These are phyloP conservation scores for Xylaria sp. DNA, from an alignment of 2,329 filamentous ascomycete species.

Conservation along the genomic window DNA sequence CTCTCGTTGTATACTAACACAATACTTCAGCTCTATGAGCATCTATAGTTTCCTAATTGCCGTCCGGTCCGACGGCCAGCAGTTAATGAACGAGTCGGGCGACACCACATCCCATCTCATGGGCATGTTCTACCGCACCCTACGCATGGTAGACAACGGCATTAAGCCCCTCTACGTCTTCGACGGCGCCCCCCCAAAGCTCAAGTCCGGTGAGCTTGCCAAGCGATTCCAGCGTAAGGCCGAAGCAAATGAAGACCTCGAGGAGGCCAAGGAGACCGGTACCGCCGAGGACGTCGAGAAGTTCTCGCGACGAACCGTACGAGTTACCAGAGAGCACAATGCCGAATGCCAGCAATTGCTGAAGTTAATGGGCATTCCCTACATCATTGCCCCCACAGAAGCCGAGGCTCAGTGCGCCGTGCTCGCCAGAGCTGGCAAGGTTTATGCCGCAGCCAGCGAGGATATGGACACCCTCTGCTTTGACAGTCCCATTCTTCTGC, in stretches of 20 bases:
- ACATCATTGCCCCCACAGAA: slow-evolving; percentile 93
- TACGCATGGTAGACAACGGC: slow-evolving; percentile 97
- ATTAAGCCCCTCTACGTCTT: slow-evolving; percentile 99
- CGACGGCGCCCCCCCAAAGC: slow-evolving; percentile 93
- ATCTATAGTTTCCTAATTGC: slow-evolving; percentile 99
- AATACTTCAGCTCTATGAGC: slow-evolving; percentile 81
- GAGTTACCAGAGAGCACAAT: slow-evolving; percentile 97
- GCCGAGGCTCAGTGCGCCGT: slow-evolving; percentile 96
- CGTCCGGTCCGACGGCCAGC: slow-evolving; percentile 94
- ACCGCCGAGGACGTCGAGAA: slow-evolving; percentile 98
- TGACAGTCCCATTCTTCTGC: slow-evolving; percentile 86
- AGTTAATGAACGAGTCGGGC: slow-evolving; percentile 92
- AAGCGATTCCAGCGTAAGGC: slow-evolving; percentile 96
- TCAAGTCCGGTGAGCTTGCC: slow-evolving; percentile 96
- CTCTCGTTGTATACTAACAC: slow-evolving; percentile 21
- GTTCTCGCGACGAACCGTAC: slow-evolving; percentile 91
- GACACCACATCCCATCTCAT: slow-evolving; percentile 98
- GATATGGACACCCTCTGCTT: slow-evolving; percentile 99
- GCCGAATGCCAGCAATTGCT: slow-evolving; percentile 90
- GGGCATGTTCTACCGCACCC: slow-evolving; percentile 99
- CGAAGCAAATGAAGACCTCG: slow-evolving; percentile 87
- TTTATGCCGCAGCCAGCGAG: slow-evolving; percentile 95
- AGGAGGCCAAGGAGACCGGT: slow-evolving; percentile 96
- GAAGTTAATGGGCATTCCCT: slow-evolving; percentile 96
- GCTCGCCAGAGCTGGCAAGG: slow-evolving; percentile 89